Evolutionary conservation across 768 basidiomycete genomes (phyloP), one percentile per base, ranked within the genome.

Genomic region (Mycena crocata): DNA sequence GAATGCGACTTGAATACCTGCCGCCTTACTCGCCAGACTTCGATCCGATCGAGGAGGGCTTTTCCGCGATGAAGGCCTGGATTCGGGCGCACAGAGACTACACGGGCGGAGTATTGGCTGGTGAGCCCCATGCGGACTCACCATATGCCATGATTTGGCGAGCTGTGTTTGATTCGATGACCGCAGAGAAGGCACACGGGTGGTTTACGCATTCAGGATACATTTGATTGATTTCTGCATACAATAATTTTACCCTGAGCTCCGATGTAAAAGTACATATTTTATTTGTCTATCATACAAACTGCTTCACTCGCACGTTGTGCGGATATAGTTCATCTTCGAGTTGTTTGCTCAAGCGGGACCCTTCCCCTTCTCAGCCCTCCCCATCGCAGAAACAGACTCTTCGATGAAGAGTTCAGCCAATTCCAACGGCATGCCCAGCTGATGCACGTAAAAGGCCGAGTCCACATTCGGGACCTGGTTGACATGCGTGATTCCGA

Each of bases 21-120:
- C 77, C 77, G 17, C 71, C 78, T 2, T 79, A 79, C 62, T 79
- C 76, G 7, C 78, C 77, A 2, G 75, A 80, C 54, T 70, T 71
- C 44, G 76, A 77, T 46, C 79, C 74, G 2, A 80, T 80, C 28
- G 77, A 79, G 56, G 71, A 76, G 56, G 71, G 67, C 13, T 79
- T 79, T 63, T 75, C 67, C 17, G 66, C 62, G 26, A 63, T 74
- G 67, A 75, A 75, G 57, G 48, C 64, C 24, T 72, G 71, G 69
- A 51, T 75, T 34, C 66, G 72, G 31, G 19, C 51, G 21, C 70
- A 75, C 51, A 51, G 71, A 1, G 72, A 73, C 63, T 75, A 73
- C 50, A 64, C 67, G 23, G 48, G 46, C 17, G 46, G 66, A 21
- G 70, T 69, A 49, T 46, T 68, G 51, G 64, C 42, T 26, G 63